A percentile compares a stretch with the other conserved stretches of the same genome.
Conservation (phyloP, 305 asterid species). For the Fraxinus greggii region DNA sequence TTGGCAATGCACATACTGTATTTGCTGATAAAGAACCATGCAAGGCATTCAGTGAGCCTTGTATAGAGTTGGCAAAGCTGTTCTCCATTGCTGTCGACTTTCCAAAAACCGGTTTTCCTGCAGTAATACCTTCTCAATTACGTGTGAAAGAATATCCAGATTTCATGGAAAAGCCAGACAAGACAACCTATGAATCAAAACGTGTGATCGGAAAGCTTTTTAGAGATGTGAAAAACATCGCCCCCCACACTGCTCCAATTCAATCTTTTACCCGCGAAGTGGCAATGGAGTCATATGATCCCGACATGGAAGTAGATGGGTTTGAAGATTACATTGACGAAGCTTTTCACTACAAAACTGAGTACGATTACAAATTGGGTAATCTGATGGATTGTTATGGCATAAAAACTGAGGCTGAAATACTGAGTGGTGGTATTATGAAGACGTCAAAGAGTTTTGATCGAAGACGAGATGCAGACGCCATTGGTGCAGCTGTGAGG, state of each 20-base stretch:
- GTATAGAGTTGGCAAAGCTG: conserved; percentile 63
- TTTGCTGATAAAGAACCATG: conserved; percentile 61
- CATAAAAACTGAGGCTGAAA: conserved; percentile 75
- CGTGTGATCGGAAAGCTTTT: conserved; percentile 77
- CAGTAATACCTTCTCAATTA: conserved; percentile 65
- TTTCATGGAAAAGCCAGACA: conserved; percentile 91
- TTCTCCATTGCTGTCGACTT: conserved; percentile 85
- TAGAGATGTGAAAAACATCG: conserved; percentile 54
- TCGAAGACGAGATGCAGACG: conserved; percentile 64
- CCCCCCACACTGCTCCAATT: conserved; percentile 38
- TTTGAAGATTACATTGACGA: conserved; percentile 54
- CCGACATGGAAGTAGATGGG: conserved; percentile 64
- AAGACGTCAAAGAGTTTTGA: conserved; percentile 69
- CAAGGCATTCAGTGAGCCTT: conserved; percentile 55
- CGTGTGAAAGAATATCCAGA: conserved; percentile 84
- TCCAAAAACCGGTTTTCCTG: conserved; percentile 86
- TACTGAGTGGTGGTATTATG: conserved; percentile 71
- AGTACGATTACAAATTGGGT: conserved; percentile 78
- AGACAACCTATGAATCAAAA: conserved; percentile 46
- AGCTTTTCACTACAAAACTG: conserved; percentile 57
- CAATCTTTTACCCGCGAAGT: conserved; percentile 51
- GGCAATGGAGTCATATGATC: conserved; percentile 58
- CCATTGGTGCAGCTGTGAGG: conserved; percentile 61
- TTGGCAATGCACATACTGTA: conserved; percentile 76
- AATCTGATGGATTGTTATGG: conserved; percentile 82